phyloP scores from a whole-genome alignment of 1,139 yeast species.

The Yamadazyma atlantica region DNA sequence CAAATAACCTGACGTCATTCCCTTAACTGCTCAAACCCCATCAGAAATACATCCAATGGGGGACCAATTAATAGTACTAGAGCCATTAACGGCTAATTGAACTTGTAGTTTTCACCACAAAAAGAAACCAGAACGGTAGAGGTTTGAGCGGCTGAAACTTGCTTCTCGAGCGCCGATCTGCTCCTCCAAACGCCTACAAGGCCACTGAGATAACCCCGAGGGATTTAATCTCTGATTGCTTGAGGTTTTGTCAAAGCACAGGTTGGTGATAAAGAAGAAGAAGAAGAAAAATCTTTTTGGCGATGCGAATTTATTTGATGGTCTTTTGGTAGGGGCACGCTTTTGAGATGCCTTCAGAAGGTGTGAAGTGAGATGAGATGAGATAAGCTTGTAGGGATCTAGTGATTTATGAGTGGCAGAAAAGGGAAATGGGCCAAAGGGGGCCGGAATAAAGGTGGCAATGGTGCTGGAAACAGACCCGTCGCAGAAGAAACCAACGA shows the following conservation, averaged over 20 bases:
- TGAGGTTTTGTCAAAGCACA: constrained; percentile 52
- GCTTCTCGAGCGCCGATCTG: constrained; percentile 76
- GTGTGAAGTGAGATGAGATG: constrained; percentile 4
- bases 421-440: constrained; percentile 2
- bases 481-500: constrained; percentile 18
- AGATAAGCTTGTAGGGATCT: constrained; percentile 6
- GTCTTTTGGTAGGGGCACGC: no score
- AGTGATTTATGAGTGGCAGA: not conserved
- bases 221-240: constrained; percentile 26
- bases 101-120: constrained; percentile 2
- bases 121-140: not conserved
- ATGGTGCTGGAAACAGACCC: not conserved
- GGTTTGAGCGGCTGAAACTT: constrained; percentile 31
- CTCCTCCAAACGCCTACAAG: constrained; percentile 42
- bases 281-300: constrained; percentile 8
- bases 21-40: constrained; percentile 2
- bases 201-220: constrained; percentile 28
- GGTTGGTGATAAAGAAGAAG: constrained; percentile 34
- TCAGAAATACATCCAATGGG: constrained; percentile 11
- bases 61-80: constrained; percentile 39
- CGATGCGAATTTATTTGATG: no score
- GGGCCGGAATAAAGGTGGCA: not conserved
- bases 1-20: constrained; percentile 1
- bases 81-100: constrained; percentile 25
- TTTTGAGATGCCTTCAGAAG: no score